These are phyloP conservation scores for Haplographium delicatum DNA, from an alignment of 495 filamentous ascomycete species.

Conservation along the genomic window DNA sequence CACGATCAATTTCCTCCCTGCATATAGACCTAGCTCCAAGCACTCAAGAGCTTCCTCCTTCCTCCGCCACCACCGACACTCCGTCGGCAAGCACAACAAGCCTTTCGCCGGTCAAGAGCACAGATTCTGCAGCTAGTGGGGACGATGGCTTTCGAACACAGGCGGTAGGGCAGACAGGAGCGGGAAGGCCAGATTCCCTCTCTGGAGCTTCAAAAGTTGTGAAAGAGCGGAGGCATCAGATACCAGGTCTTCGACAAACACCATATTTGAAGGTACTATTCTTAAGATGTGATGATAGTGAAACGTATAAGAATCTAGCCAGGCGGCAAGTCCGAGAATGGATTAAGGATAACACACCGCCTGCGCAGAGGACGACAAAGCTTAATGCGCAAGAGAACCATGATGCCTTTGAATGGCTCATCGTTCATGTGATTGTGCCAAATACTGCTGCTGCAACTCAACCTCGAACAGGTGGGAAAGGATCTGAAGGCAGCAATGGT, in stretches of 20 bases:
- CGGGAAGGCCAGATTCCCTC: constrained; percentile 18
- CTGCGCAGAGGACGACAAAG: constrained; percentile 44
- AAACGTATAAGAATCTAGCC: constrained; percentile 77
- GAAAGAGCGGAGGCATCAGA: constrained; percentile 81
- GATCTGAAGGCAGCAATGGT: constrained; percentile 31
- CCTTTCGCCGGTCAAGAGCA: constrained; percentile 37
- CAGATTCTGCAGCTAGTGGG: constrained; percentile 33
- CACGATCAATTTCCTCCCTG: constrained; percentile 87
- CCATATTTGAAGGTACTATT: constrained; percentile 91
- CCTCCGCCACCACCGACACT: constrained; percentile 25
- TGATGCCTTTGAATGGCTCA: constrained; percentile 96
- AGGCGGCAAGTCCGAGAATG: constrained; percentile 80
- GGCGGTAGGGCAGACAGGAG: constrained; percentile 18
- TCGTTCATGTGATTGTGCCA: constrained; percentile 82
- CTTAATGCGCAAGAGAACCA: constrained; percentile 61
- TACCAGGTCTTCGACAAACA: constrained; percentile 87
- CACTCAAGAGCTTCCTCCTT: constrained; percentile 21
- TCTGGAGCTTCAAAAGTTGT: constrained; percentile 20
- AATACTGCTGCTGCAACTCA: constrained; percentile 72
- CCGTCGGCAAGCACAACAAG: constrained; percentile 35
- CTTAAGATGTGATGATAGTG: constrained; percentile 88
- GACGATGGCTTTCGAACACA: constrained; percentile 51
- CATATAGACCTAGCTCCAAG: constrained; percentile 78
- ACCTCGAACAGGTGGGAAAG: constrained; percentile 45
- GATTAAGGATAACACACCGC: constrained; percentile 69